Base-by-base conservation (phyloP, 192 early-diverging fungal species). In the Coemansia sp. region DNA sequence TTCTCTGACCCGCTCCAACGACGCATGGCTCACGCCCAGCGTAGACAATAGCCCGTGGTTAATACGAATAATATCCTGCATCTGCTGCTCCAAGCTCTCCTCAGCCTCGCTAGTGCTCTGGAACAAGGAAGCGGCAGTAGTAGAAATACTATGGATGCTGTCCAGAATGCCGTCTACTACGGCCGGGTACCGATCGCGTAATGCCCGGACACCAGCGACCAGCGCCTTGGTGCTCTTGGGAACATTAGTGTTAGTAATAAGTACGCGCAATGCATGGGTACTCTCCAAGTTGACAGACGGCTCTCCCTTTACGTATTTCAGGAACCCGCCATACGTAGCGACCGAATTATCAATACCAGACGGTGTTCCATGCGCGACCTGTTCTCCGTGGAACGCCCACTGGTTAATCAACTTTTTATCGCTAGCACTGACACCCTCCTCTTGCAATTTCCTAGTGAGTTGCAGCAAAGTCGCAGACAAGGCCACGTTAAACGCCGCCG, bases 291-390 rank as follows among this genome's bases (percentile, higher is more conserved):
- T 78, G 16, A 72, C 58, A 60, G 91, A 76, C 8, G 66, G 68
- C 43, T 85, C 36, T 27, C 91, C 92, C 68, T 90, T 91, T 15
- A 81, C 75, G 76, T 89, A 97, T 5, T 83, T 68, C 52, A 91
- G 87, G 46, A 93, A 93, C 22, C 94, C 93, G 85, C 97, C 97
- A 77, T 85, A 95, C 24, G 94, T 94, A 63, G 90, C 87, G 10
- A 98, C 87, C 20, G 95, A 85, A 73, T 99, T 99, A 73, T 99
- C 98, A 13, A 99, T 88, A 1, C 98, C 98, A 29, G 93, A 95
- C 6, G 97, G 96, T 36, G 92, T 95, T 10, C 96, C 96, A 71
- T 99, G 98, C 15, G 97, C 92, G 11, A 99, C 92, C 76, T 95
- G 92, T 76, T 99, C 98, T 2, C 94, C 91, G 62, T 87, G 86